Percentiles rank a stretch among this genome's conserved stretches.
Conservation (phyloP, 148 eudicot species). For the Nepenthes gracilis region DNA sequence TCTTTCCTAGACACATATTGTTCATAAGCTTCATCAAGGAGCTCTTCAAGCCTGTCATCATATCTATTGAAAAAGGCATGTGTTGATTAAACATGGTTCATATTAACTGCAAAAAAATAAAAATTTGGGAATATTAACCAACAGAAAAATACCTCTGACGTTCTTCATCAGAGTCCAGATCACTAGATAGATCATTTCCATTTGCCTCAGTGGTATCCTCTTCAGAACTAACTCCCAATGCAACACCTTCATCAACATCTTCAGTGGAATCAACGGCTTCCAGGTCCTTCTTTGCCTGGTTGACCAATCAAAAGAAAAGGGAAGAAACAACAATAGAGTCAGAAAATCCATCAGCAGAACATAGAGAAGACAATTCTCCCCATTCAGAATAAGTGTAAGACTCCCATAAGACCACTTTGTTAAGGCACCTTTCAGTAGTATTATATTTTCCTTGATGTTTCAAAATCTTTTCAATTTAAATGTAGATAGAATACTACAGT, state of each 20-base stretch:
- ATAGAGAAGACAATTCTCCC: too few species aligned
- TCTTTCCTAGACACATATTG: slow-evolving; percentile 42
- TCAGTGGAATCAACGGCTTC: slow-evolving; percentile 69
- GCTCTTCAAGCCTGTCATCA: slow-evolving; percentile 52
- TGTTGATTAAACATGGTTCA: background rate
- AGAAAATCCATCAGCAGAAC: too few species aligned
- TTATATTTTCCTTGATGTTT: too few species aligned
- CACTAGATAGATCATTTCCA: slow-evolving; percentile 29
- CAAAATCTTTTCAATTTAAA: too few species aligned
- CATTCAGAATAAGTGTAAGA: too few species aligned
- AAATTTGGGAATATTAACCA: background rate
- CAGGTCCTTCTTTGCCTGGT: slow-evolving; percentile 72
- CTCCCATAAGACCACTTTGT: too few species aligned
- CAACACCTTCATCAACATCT: slow-evolving; percentile 45
- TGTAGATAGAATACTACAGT: too few species aligned
- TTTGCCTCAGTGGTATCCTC: slow-evolving; percentile 30
- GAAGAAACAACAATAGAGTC: background rate
- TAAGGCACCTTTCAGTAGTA: too few species aligned
- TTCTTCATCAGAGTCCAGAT: slow-evolving; percentile 78
- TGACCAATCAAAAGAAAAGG: background rate
- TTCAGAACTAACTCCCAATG: slow-evolving; percentile 35
- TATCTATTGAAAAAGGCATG: slow-evolving; percentile 30
- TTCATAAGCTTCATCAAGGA: slow-evolving; percentile 75
- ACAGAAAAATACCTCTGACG: slow-evolving; percentile 34
- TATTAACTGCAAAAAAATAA: background rate